Evolutionary conservation across 805 yeast genomes (phyloP), one percentile per base, ranked within the genome.

Genomic region (Candida adriatica): DNA sequence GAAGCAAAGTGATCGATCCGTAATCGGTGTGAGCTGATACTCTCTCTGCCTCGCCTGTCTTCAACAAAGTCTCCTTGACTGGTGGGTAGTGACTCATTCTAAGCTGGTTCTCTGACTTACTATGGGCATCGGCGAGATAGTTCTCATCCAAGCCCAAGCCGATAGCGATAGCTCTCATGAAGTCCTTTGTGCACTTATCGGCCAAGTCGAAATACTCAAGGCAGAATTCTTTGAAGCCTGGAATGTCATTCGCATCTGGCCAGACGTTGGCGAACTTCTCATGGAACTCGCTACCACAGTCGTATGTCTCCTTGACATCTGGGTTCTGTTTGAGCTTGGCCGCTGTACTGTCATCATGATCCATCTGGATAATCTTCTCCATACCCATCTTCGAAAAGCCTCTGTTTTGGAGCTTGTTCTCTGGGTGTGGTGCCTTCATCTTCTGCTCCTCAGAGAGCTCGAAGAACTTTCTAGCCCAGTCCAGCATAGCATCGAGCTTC

Each of bases 271-370:
- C 36, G 16, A 22, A 45, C 15, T 8, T 15, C 16, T 25, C 16
- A 21, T 39, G 28, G 8, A 29, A 28, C 30, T 33, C 37, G 28
- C 41, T 43, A 8, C 49, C 49, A 5, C 29, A 26, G 27, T 47
- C 52, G 38, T 43, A 47, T 7, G 49, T 42, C 28, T 47, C 52
- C 27, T 47, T 45, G 15, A 47, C 44, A 35, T 47, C 52, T 3
- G 50, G 48, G 15, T 24, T 24, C 23, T 36, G 16, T 30, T 49
- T 40, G 13, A 46, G 27, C 25, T 31, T 22, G 9, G 32, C 31
- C 2, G 39, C 21, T 13, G 33, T 39, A 10, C 31, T 33, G 18
- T 29, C 31, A 29, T 38, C 48, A 31, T 42, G 41, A 1, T 46
- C 48, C 47, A 46, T 44, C 32, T 47, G 51, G 17, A 41, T 42